Evolutionary conservation across 2,329 filamentous ascomycete species (phyloP), one percentile per base, ranked within the genome.

Genomic region (Ascochyta clinopodiicola): DNA sequence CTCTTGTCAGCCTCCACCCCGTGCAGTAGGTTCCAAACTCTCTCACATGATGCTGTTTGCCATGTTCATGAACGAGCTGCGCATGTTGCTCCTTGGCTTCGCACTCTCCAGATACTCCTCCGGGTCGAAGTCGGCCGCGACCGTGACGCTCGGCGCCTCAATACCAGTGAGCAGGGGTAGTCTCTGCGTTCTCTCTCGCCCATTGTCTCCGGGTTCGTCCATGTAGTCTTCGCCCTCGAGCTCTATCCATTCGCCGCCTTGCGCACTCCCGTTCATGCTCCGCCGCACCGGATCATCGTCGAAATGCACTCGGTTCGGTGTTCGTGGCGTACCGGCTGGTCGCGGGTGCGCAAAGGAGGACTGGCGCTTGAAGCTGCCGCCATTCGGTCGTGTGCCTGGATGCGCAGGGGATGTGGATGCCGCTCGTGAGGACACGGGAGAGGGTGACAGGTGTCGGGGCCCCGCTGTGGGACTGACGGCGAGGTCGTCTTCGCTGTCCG

Each of bases 51-150:
- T 99, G 68, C 91, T 96, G 80, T 99, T 99, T 60, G 95, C 94
- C 95, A 99, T 99, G 78, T 99, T 99, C 92, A 98, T 96, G 66
- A 99, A 98, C 3, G 95, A 94, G 73, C 89, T 91, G 59, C 85
- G 83, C 78, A 98, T 83, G 5, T 90, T 89, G 54, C 91, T 96
- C 78, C 94, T 94, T 42, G 94, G 92, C 52, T 93, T 84, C 19
- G 84, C 82, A 60, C 76, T 81, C 63, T 87, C 84, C 52, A 88
- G 72, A 56, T 85, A 77, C 46, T 87, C 83, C 63, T 86, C 83
- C 0, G 83, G 80, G 51, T 85, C 82, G 55, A 83, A 77, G 51
- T 85, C 82, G 24, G 80, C 80, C 77, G 82, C 91, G 43, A 96
- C 78, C 10, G 91, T 87, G 42, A 90, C 83, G 58, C 89, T 90